Base-by-base conservation (phyloP, 176 grass and related monocot genomes). In the Musa acuminata region DNA sequence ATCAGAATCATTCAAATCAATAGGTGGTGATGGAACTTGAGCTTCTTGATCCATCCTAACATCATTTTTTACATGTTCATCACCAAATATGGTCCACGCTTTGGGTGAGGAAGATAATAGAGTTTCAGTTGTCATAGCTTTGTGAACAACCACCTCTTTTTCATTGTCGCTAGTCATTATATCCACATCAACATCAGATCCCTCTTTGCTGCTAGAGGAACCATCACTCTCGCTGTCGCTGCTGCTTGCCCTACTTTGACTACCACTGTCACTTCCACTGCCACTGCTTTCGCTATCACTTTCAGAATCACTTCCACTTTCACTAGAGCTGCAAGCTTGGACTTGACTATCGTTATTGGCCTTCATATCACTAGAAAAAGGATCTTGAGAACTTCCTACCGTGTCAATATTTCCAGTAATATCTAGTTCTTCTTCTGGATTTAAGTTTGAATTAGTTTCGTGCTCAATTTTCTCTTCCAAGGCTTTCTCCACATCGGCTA, bases 221-320 rank as follows among this genome's bases (percentile, higher is more conserved):
- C 78, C 88, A 75, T 91, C 92, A 82, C 88, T 95, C 51, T 95
- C 96, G 78, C 96, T 99, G 64, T 95, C 86, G 14, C 86, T 94
- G 81, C 88, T 99, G 84, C 96, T 99, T 58, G 80, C 82, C 24
- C 87, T 93, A 52, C 89, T 96, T 86, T 85, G 87, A 69, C 89
- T 96, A 74, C 87, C 83, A 82, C 89, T 96, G 53, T 84, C 89
- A 77, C 95, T 99, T 71, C 82, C 84, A 82, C 91, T 99, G 67
- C 78, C 90, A 87, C 90, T 94, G 76, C 90, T 91, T 43, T 91
- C 90, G 57, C 95, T 99, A 16, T 94, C 95, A n/a, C 88, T 94
- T 1, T 99, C 88, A 4, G 82, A 91, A 51, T 94, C 96, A 77
- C 96, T 99, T 81, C 84, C 87, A 52, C 87, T 89, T 59, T 87